Evolutionary conservation across 164 flowering plant genomes (phyloP), one percentile per base, ranked within the genome.

Genomic region (Berberis thunbergii): DNA sequence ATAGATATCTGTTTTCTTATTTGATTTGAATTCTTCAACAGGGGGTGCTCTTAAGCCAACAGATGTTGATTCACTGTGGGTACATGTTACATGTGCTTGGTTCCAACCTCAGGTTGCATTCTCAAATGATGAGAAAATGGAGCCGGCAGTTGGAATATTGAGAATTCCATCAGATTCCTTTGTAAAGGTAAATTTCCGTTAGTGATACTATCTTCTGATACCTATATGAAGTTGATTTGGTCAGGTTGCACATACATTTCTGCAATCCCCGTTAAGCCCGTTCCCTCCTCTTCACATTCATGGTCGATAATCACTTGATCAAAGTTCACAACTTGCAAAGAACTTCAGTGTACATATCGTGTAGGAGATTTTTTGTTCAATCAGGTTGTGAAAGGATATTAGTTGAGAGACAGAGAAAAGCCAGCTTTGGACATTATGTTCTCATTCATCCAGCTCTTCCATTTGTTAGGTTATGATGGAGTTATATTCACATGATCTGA

Each of bases 11-110:
- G 11, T 4, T 3, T 4, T 56, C 11, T 9, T 3, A 38, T 41
- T 26, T 56, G 0, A 6, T 13, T 40, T 57, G 10, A 52, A 10
- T 64, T 55, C 42, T 54, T 66, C 42, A 59, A 60, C 68, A 95
- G 99, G 99, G 39, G 99, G 99, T 76, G 99, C 99, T 53, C 63
- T 95, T 60, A 95, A 95, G 84, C 97, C 98, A 42, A 79, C 98
- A 70, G 97, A 95, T 78, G 77, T 95, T 68, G 96, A 84, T 45
- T 65, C 77, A 60, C 69, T 91, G 69, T 95, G 99, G 99, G 95
- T 91, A 67, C 99, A 95, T 77, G 94, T 95, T 52, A 89, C 96
- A 26, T 95, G 99, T 77, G 99, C 99, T 52, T 95, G 99, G 99
- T 95, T 89, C 70, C 88, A 80, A 67, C 97, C 97, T 56, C 97